Base-by-base conservation (phyloP, 257 asterid species). In the Solanum paucissectum region DNA sequence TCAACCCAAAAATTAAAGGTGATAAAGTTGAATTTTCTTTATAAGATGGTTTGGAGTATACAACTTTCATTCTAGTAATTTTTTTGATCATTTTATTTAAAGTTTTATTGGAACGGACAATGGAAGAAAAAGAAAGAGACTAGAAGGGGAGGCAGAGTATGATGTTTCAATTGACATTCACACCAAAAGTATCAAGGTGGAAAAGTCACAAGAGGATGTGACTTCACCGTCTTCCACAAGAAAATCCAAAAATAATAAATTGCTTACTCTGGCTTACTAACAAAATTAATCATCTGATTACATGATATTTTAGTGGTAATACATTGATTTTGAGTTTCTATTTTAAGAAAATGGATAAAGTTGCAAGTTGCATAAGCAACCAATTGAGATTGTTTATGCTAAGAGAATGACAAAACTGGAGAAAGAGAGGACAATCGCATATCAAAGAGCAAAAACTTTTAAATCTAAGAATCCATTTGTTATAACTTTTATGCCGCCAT, bases 121-220 rank as follows among this genome's bases (percentile, higher is more conserved):
- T 3, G n/a, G 34, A 23, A 40, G 23, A 13, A 74, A 75, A 38
- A 36, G 44, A 37, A 40, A 25, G 14, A 12, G 20, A 27, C 21
- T 8, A 36, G 73, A 33, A 4, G 40, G 1, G 40, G 40, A 37
- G 7, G 40, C 40, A 37, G 9, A 37, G 40, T 7, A 37, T 37
- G 87, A 86, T 74, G 55, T 34, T 83, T 89, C 88, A n/a, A 16
- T 66, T 34, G 84, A 84, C 20, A n/a, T 83, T 36, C n/a, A 36
- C 36, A 12, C 25, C 3, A 49, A 16, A 73, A 55, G 27, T 16
- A 32, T 21, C 13, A 55, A 83, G 52, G 52, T 44, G 14, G 52
- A 44, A 44, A 12, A 44, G 11, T 66, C 38, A 13, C 71, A 18
- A 16, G 68, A 55, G 23, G 42, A 74, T 74, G 42, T 38, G 18